A percentile compares a stretch with the other conserved stretches of the same genome.
These are phyloP conservation scores for Sporothrix mexicana DNA, from an alignment of 2,329 filamentous ascomycete genomes.

Conservation along the genomic window DNA sequence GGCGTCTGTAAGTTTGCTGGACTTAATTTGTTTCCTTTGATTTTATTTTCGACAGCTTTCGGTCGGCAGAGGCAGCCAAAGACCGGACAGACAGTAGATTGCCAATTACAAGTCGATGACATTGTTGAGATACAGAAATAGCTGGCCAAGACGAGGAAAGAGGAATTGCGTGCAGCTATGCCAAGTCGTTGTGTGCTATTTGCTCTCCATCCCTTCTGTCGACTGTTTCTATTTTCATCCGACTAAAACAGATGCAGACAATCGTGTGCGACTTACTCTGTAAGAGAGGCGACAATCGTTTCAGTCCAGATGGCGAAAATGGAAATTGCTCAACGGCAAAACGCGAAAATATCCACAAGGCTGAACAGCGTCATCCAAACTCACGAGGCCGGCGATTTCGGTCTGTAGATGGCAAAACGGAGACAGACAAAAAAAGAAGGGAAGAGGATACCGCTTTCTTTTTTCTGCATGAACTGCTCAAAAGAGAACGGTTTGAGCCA, in stretches of 20 bases:
- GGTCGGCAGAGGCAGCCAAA: conserved; percentile 8
- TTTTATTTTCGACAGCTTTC: not conserved
- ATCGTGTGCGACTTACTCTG: too few relatives aligned
- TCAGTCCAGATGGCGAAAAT: not conserved
- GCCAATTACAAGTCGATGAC: not conserved
- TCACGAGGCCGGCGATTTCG: too few relatives aligned
- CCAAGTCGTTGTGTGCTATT: not conserved
- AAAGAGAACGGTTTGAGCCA: not conserved
- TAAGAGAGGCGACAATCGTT: not conserved
- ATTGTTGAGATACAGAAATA: not conserved
- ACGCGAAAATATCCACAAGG: not conserved
- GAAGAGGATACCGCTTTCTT: too few relatives aligned
- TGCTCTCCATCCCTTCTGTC: not conserved
- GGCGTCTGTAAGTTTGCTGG: too few relatives aligned
- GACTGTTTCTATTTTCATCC: conserved; percentile 10
- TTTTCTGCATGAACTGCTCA: not conserved
- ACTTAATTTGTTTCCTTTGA: not conserved
- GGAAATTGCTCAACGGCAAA: too few relatives aligned
- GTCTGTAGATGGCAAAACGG: too few relatives aligned
- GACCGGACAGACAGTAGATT: not conserved
- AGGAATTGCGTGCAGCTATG: conserved; percentile 1
- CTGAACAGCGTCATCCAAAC: not conserved
- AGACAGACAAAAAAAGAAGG: not conserved
- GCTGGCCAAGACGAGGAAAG: not conserved
- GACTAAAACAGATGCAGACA: not conserved